phyloP scores from a whole-genome alignment of 1,139 yeast genomes.

The Pichia sorboxylosa region DNA sequence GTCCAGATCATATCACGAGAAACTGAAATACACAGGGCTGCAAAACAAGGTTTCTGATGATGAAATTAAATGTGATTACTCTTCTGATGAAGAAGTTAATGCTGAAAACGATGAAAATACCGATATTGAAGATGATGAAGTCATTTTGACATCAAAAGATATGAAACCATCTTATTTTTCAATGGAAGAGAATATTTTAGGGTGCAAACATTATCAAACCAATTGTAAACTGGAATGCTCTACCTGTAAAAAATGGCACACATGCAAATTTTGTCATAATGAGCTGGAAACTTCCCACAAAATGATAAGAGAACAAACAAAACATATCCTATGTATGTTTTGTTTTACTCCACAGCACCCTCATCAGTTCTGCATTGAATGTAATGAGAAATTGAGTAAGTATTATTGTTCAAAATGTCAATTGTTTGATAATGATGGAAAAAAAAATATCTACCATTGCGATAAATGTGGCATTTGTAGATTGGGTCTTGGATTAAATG shows the following conservation, averaged over 20 bases:
- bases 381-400: constrained; percentile 56
- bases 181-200: constrained; percentile 36
- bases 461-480: constrained; percentile 89
- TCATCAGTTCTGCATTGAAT: constrained; percentile 51
- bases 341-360: constrained; percentile 73
- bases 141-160: constrained; percentile 38
- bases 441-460: constrained; percentile 81
- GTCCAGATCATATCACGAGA: constrained; percentile 59
- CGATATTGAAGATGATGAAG: constrained; percentile 22
- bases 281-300: constrained; percentile 43
- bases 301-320: constrained; percentile 51
- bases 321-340: constrained; percentile 67
- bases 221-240: constrained; percentile 80
- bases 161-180: constrained; percentile 40
- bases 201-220: constrained; percentile 76
- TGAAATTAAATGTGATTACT: constrained; percentile 17
- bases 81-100: constrained; percentile 16
- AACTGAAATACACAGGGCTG: constrained; percentile 31
- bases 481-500: constrained; percentile 75
- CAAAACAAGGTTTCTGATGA: constrained; percentile 11
- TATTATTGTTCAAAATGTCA: constrained; percentile 73
- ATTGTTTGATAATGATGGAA: constrained; percentile 71
- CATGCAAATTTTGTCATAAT: constrained; percentile 86
- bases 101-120: constrained; percentile 17
- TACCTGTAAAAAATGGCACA: constrained; percentile 59